These are phyloP conservation scores for Lineolata rhizophorae DNA, from an alignment of 495 filamentous ascomycete species.

Conservation along the genomic window DNA sequence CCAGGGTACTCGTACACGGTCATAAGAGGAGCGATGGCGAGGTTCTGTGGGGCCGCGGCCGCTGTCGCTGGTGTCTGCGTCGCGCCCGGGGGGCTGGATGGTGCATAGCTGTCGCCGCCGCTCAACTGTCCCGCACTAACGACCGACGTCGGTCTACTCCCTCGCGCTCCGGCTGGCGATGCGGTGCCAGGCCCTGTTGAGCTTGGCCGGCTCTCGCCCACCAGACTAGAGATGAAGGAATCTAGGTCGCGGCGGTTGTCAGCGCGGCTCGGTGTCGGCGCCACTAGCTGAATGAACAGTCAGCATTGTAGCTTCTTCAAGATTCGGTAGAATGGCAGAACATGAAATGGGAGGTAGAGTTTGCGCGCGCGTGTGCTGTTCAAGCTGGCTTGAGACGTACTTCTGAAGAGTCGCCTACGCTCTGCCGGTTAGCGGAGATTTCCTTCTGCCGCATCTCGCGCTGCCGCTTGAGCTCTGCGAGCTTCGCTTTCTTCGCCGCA, in stretches of 20 bases:
- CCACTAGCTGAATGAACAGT: constrained; percentile 28
- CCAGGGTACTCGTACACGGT: constrained; percentile 54
- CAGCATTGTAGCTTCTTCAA: constrained; percentile 24
- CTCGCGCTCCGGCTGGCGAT: constrained; percentile 35
- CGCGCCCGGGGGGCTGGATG: background rate
- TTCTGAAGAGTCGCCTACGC: constrained; percentile 28
- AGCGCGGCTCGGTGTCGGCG: constrained; percentile 44
- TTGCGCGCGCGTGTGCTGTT: too few relatives aligned
- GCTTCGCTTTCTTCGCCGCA: constrained; percentile 76
- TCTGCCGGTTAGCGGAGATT: constrained; percentile 37
- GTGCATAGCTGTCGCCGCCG: constrained; percentile 34
- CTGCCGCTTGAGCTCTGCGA: constrained; percentile 86
- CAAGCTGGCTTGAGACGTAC: too few relatives aligned
- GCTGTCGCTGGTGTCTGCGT: too few relatives aligned
- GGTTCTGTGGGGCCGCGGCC: constrained; percentile 33
- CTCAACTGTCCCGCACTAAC: constrained; percentile 54
- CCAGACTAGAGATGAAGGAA: constrained; percentile 50
- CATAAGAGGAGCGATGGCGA: constrained; percentile 43
- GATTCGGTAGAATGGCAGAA: too few relatives aligned
- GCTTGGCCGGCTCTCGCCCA: constrained; percentile 53
- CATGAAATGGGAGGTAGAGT: too few relatives aligned
- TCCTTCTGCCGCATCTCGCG: constrained; percentile 61
- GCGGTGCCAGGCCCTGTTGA: constrained; percentile 38
- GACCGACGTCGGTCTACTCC: constrained; percentile 68
- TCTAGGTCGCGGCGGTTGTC: constrained; percentile 67